A percentile compares a stretch with the other conserved stretches of the same genome.
phyloP scores from a whole-genome alignment of 495 filamentous ascomycete species.

The Trichoderma virens region DNA sequence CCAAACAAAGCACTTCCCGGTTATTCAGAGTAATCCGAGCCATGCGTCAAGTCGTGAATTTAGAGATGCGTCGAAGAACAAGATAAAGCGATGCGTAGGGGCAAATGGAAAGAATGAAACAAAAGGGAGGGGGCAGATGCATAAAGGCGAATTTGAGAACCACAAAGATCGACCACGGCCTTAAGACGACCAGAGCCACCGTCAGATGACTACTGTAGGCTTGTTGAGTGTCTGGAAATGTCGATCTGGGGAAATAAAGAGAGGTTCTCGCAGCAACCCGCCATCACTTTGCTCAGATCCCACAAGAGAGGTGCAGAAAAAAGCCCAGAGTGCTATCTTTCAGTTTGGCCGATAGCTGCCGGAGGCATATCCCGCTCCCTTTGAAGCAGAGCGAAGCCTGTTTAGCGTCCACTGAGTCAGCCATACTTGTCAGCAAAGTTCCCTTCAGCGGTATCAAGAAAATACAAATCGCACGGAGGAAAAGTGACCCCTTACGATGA shows the following conservation, averaged over 20 bases:
- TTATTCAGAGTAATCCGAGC: conserved; percentile 16
- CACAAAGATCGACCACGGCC: not conserved
- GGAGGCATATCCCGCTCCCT: conserved; percentile 60
- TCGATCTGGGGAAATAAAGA: not conserved
- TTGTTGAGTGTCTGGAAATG: not conserved
- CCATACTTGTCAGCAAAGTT: conserved; percentile 60
- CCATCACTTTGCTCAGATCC: conserved; percentile 11
- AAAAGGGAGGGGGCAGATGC: not conserved
- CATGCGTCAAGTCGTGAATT: conserved; percentile 16
- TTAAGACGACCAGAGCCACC: not conserved
- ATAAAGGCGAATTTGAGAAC: not conserved
- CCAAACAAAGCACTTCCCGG: conserved; percentile 16
- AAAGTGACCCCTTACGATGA: conserved; percentile 89
- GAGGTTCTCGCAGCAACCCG: conserved; percentile 14
- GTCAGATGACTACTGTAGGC: not conserved
- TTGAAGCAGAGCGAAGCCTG: conserved; percentile 93
- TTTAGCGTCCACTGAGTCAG: conserved; percentile 85
- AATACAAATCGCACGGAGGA: conserved; percentile 73
- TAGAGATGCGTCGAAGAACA: conserved; percentile 28
- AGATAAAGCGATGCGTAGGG: conserved; percentile 24
- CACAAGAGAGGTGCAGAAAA: conserved; percentile 10
- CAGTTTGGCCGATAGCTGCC: conserved; percentile 70
- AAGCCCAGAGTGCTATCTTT: conserved; percentile 18
- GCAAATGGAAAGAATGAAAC: conserved; percentile 15
- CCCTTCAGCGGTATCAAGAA: conserved; percentile 74